Conservation (phyloP, 2,329 filamentous ascomycete genomes). For the Chalaropsis ovoidea region DNA sequence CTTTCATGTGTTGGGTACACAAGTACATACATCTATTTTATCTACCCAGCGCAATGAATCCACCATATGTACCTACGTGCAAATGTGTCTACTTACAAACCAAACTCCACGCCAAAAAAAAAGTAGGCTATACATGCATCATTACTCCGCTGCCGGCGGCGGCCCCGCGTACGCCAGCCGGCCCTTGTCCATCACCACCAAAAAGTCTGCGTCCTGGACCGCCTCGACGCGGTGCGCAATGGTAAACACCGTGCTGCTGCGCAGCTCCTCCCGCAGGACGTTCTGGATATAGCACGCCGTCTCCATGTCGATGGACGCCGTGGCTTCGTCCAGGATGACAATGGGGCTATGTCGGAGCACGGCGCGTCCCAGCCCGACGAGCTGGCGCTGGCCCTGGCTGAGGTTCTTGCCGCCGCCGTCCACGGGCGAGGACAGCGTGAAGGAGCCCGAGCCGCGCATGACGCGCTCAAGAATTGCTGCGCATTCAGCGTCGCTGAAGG, state of each 20-base stretch:
- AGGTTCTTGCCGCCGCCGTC: conserved; percentile 53
- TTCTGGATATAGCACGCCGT: conserved; percentile 51
- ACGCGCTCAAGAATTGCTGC: conserved; percentile 48
- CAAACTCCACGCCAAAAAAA: background rate
- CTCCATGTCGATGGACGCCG: conserved; percentile 50
- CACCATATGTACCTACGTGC: conserved; percentile 7
- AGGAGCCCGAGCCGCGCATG: conserved; percentile 29
- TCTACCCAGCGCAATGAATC: background rate
- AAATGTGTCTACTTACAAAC: background rate
- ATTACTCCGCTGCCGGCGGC: conserved; percentile 23
- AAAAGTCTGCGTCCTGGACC: conserved; percentile 49
- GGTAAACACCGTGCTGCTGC: conserved; percentile 50
- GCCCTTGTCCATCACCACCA: conserved; percentile 44
- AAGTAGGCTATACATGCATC: too few relatives aligned
- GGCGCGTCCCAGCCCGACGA: conserved; percentile 50
- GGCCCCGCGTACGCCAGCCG: conserved; percentile 42
- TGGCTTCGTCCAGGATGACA: conserved; percentile 55
- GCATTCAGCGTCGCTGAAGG: conserved; percentile 45
- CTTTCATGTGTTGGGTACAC: background rate
- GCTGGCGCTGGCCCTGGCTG: conserved; percentile 53
- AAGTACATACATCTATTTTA: conserved; percentile 13
- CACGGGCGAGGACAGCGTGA: conserved; percentile 42
- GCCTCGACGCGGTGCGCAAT: conserved; percentile 57
- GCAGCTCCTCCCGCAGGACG: conserved; percentile 46
- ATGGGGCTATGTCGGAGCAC: conserved; percentile 51